Evolutionary conservation across 306 rosid species (phyloP).

Genomic region (Lathyrus oleraceus): DNA sequence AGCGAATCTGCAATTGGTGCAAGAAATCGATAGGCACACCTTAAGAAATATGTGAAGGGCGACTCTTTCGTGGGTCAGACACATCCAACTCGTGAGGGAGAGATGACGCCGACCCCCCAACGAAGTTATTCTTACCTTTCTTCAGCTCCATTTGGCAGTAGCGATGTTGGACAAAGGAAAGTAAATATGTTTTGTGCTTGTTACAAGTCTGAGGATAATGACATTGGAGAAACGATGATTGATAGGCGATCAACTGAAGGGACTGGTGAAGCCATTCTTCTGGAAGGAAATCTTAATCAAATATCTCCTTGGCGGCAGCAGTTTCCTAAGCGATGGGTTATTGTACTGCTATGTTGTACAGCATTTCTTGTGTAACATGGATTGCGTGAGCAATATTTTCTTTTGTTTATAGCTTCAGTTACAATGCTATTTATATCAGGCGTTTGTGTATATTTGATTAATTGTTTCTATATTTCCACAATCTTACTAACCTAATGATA

Average conservation of each 20-base stretch:
- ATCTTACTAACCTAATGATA: neutral
- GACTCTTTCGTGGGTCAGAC: too few relatives aligned
- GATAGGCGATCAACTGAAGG: conserved; percentile 62
- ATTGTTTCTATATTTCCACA: conserved; percentile 8
- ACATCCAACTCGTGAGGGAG: too few relatives aligned
- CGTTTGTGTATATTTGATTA: neutral
- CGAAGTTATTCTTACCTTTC: conserved; percentile 44
- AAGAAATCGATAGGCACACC: too few relatives aligned
- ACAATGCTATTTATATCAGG: neutral
- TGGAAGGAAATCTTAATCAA: conserved; percentile 49
- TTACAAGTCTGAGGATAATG: too few relatives aligned
- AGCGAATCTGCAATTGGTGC: too few relatives aligned
- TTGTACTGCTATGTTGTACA: conserved; percentile 84
- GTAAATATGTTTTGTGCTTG: conserved; percentile 47
- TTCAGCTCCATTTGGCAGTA: conserved; percentile 38
- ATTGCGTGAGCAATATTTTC: conserved; percentile 72
- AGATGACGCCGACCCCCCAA: too few relatives aligned
- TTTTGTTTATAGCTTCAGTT: conserved; percentile 14
- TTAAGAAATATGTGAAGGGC: too few relatives aligned
- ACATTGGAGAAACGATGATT: conserved; percentile 47
- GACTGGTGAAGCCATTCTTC: conserved; percentile 68
- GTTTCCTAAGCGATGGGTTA: conserved; percentile 92
- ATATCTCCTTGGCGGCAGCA: conserved; percentile 67
- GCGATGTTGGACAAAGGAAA: conserved; percentile 39
- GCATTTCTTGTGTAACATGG: too few relatives aligned